Evolutionary conservation across 73 alveolate genomes (phyloP), one percentile per base, ranked within the genome.

Genomic region (Paramecium sonneborni): DNA sequence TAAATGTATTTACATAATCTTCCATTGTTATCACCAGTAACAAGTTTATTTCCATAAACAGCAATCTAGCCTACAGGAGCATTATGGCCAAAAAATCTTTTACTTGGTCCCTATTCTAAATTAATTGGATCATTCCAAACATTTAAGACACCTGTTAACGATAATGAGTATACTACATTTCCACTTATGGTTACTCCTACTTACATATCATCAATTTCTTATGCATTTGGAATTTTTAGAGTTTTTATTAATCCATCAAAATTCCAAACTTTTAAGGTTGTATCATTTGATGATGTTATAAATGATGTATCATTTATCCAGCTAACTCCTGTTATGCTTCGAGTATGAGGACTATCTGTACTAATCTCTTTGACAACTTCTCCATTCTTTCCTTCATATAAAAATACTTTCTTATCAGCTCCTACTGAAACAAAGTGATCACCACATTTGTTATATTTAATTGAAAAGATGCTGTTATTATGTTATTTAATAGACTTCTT

Each of bases 21-120:
- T 72, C 94, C 94, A 88, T 88, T 88, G 21, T 69, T 70, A 34
- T 88, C 94, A 38, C 91, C 85, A n/a, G 94, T 57, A 14, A 88
- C 24, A n/a, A 72, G 18, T 72, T 38, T 24, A 21, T 82, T 46
- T 20, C 69, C 74, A 69, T 34, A 18, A 12, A 88, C 32, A 11
- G 6, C 34, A 12, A 88, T 69, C 10, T 38, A 43, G 18, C 62
- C 74, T 1, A 88, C 91, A 21, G 44, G 37, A 12, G 68, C 84
- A 48, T 43, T 69, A 72, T 88, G 94, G n/a, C 94, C 94, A 67
- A 26, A 24, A 2, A 70, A 69, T 28, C 85, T 20, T 14, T 76
- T 0, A 24, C 68, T 68, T 0, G 94, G 91, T 28, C 79, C 43
- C 8, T 88, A 91, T 28, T 88, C 76, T 1, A 88, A 14, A 14